These are phyloP conservation scores for Verticillium klebahnii DNA, from an alignment of 2,329 filamentous ascomycete species.

Conservation along the genomic window DNA sequence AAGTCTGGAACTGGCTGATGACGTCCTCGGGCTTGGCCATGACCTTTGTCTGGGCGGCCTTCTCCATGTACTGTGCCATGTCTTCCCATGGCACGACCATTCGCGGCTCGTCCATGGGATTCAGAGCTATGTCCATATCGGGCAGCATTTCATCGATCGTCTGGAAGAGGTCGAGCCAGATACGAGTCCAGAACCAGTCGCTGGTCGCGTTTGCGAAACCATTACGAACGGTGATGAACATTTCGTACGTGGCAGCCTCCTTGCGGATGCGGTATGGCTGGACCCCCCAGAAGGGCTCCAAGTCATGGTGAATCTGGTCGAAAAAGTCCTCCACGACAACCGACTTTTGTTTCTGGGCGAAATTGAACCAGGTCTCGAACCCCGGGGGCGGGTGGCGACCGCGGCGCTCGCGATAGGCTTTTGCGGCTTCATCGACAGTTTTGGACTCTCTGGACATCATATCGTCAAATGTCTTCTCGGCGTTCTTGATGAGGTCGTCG, in stretches of 20 bases:
- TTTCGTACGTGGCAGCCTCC: conserved; percentile 51
- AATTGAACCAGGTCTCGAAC: conserved; percentile 42
- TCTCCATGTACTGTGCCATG: conserved; percentile 47
- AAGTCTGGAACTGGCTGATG: conserved; percentile 35
- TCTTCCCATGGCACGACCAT: conserved; percentile 61
- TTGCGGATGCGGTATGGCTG: conserved; percentile 42
- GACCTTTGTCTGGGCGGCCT: conserved; percentile 42
- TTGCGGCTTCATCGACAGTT: conserved; percentile 38
- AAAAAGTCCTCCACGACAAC: conserved; percentile 44
- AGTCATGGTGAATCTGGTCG: conserved; percentile 49
- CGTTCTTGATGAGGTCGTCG: conserved; percentile 35
- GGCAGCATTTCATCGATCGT: conserved; percentile 52
- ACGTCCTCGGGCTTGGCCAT: conserved; percentile 40
- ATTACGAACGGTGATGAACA: conserved; percentile 55
- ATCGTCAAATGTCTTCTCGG: conserved; percentile 30
- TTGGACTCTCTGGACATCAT: conserved; percentile 34
- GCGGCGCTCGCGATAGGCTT: conserved; percentile 37
- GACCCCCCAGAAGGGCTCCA: conserved; percentile 50
- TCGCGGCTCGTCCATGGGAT: conserved; percentile 63
- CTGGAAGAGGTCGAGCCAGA: conserved; percentile 50
- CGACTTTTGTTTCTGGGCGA: conserved; percentile 35
- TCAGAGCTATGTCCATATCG: conserved; percentile 64
- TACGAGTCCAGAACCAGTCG: conserved; percentile 54
- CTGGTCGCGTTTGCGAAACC: conserved; percentile 45
- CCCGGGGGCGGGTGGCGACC: conserved; percentile 46